Evolutionary conservation across 257 asterid species (phyloP), one percentile per base, ranked within the genome.

Genomic region (Fraxinus excelsior): DNA sequence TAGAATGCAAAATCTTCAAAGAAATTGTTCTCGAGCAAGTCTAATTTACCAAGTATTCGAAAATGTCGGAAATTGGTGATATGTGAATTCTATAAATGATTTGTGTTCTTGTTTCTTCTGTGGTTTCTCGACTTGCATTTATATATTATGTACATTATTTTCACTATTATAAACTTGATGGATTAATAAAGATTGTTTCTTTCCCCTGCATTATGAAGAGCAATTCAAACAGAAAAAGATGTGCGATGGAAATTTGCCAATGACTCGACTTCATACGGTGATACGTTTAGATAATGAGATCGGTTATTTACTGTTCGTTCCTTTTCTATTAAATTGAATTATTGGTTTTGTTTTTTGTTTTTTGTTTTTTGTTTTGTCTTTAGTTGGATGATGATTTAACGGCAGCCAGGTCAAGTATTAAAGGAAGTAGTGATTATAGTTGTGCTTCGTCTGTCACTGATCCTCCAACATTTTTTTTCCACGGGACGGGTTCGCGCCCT

Each of bases 1-100:
- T 94, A 98, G 99, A 92, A 91, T 74, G 91, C 91, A 21, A 92
- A 91, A 83, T 94, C 99, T 58, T 90, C 93, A 21, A 94, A 92
- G 88, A 94, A 94, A 80, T 76, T 90, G 87, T 89, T 92, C 79
- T 80, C 91, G 9, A 90, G 85, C 94, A 91, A 92, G 82, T 87
- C 94, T 53, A 88, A 88, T 70, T 11, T 79, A 80, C 88, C 97
- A 28, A 96, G 98, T 94, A 85, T 28, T 19, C 8, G 2, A 14
- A 19, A 16, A 14, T 51, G 49, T 14, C 25, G 28, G 26, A 66
- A 73, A 37, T 11, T 26, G 8, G 70, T 13, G 42, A 32, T 60
- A 31, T 51, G 58, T 49, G 21, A 7, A 16, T 49, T 49, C n/a
- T 13, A 2, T 49, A 49, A 13, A 49, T 49, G 58, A 49, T 13